phyloP scores from a whole-genome alignment of 306 rosid genomes.

The Lathyrus oleraceus region DNA sequence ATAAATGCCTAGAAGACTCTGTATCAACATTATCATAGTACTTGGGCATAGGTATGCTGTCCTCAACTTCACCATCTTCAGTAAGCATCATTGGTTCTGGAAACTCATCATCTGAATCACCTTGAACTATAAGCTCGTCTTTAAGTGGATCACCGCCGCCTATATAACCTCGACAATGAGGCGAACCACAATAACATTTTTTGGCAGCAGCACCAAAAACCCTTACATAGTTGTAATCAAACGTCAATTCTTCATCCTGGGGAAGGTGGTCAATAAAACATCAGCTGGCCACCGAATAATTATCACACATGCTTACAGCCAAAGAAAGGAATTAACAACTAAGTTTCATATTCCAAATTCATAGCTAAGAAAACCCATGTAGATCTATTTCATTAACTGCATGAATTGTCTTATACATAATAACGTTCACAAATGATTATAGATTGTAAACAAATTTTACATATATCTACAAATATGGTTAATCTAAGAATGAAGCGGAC shows the following conservation, averaged over 20 bases:
- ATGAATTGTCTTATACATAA: constrained; percentile 5
- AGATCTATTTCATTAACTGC: constrained; percentile 26
- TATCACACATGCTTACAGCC: constrained; percentile 19
- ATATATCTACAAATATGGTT: constrained; percentile 20
- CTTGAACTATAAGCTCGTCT: constrained; percentile 67
- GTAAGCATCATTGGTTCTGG: constrained; percentile 77
- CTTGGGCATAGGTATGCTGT: constrained; percentile 34
- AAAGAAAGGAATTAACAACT: constrained; percentile 31
- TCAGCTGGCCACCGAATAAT: constrained; percentile 29
- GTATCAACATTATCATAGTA: constrained; percentile 36
- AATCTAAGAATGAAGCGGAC: constrained; percentile 27
- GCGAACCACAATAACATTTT: constrained; percentile 86
- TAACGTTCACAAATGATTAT: constrained; percentile 13
- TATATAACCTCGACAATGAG: constrained; percentile 84
- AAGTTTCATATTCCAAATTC: constrained; percentile 31
- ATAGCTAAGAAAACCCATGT: not conserved
- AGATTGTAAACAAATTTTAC: constrained; percentile 15
- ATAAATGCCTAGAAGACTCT: constrained; percentile 37
- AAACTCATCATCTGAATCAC: constrained; percentile 97
- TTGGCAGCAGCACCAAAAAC: constrained; percentile 99
- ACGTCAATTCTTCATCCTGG: constrained; percentile 99
- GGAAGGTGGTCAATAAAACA: constrained; percentile 30
- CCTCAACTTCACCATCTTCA: constrained; percentile 48
- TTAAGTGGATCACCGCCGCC: constrained; percentile 85
- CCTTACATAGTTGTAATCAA: constrained; percentile 99